Evolutionary conservation across 441 rosid genomes (phyloP).

Genomic region (Corymbia citriodora): DNA sequence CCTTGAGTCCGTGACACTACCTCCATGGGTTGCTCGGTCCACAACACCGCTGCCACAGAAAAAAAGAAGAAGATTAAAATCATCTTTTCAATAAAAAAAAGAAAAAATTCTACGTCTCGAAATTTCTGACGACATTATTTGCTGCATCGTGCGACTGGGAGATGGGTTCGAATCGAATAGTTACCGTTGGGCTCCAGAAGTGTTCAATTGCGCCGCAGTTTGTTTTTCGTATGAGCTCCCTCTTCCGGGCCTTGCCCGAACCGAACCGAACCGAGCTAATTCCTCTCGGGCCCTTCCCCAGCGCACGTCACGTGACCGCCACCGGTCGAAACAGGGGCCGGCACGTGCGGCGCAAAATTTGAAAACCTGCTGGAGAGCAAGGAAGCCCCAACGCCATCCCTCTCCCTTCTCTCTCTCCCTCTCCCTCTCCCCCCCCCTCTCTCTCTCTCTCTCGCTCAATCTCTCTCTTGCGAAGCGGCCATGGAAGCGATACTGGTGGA

Average conservation of each 20-base stretch:
- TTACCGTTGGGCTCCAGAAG: not conserved
- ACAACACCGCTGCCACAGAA: accelerated
- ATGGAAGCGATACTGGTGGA: slow-evolving; percentile 89
- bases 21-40: not conserved
- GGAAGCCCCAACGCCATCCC: slow-evolving; percentile 13
- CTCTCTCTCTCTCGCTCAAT: not conserved
- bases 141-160: not conserved
- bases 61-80: not conserved
- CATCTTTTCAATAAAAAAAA: not conserved
- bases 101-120: not conserved
- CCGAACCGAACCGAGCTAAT: not conserved
- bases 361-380: slow-evolving; percentile 30
- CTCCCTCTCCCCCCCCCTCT: slow-evolving; percentile 9
- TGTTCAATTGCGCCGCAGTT: not conserved
- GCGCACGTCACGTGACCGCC: slow-evolving; percentile 36
- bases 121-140: not conserved
- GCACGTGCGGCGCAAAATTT: slow-evolving; percentile 53
- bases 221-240: not conserved
- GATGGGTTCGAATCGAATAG: not conserved
- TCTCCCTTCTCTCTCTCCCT: slow-evolving; percentile 2
- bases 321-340: slow-evolving; percentile 18
- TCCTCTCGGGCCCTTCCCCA: not conserved
- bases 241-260: not conserved
- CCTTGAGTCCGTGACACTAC: not conserved
- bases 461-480: slow-evolving; percentile 16